These are phyloP conservation scores for Sideroxylon spinosum DNA, from an alignment of 179 eudicot genomes.

Conservation along the genomic window DNA sequence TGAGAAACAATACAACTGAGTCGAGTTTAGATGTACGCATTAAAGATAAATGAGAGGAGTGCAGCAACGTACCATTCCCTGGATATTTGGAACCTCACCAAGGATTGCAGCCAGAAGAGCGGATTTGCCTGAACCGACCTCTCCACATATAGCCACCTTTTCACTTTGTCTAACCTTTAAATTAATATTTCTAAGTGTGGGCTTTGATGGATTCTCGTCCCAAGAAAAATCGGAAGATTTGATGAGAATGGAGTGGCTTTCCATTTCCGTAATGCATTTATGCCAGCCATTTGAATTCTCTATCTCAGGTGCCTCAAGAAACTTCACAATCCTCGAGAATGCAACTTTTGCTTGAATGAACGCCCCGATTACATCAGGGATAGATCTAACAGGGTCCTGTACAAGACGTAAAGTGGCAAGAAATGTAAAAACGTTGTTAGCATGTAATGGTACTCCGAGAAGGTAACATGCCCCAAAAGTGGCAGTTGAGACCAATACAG, in stretches of 20 bases:
- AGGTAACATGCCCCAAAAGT: constrained; percentile 69
- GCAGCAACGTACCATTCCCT: constrained; percentile 51
- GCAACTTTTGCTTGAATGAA: constrained; percentile 72
- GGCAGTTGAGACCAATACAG: constrained; percentile 59
- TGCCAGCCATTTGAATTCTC: constrained; percentile 33
- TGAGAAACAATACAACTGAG: too few species aligned
- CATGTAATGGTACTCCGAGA: constrained; percentile 45
- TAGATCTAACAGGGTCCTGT: constrained; percentile 62
- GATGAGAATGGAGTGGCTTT: constrained; percentile 27
- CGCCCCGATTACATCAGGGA: constrained; percentile 63
- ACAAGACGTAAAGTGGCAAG: constrained; percentile 65
- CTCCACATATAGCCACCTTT: constrained; percentile 72
- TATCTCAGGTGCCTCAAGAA: constrained; percentile 65
- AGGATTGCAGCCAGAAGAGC: constrained; percentile 71
- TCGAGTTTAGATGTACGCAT: too few species aligned
- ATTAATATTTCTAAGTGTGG: constrained; percentile 49
- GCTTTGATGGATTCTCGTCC: constrained; percentile 46
- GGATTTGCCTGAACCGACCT: constrained; percentile 80
- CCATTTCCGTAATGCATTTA: constrained; percentile 12
- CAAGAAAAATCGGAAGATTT: constrained; percentile 57
- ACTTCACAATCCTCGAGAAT: constrained; percentile 47
- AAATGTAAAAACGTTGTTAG: constrained; percentile 73
- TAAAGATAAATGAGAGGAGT: too few species aligned
- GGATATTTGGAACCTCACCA: constrained; percentile 64
- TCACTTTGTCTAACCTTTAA: constrained; percentile 50